Conservation (phyloP, 495 filamentous ascomycete species). For the Lineolata rhizophorae region DNA sequence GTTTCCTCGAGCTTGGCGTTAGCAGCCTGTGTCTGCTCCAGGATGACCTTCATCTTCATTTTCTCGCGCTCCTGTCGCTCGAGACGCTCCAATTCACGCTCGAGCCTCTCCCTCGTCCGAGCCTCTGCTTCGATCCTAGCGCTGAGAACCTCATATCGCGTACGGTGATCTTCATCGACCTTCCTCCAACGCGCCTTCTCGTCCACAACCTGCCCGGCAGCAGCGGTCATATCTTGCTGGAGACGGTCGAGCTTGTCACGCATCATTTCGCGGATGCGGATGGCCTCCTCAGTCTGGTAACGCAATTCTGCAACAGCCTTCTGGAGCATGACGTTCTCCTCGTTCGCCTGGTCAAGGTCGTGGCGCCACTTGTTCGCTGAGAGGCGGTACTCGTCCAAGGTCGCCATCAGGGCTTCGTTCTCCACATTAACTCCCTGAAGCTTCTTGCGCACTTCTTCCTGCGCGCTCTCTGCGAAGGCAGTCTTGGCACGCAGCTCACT, state of each 20-base stretch:
- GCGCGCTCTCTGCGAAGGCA: too few species aligned
- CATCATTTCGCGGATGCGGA: slow-evolving; percentile 54
- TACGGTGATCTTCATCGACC: slow-evolving; percentile 50
- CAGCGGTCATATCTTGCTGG: slow-evolving; percentile 62
- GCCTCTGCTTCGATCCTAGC: slow-evolving; percentile 58
- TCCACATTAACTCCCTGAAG: slow-evolving; percentile 40
- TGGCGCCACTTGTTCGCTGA: slow-evolving; percentile 31
- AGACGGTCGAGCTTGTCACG: slow-evolving; percentile 58
- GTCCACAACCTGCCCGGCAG: slow-evolving; percentile 51
- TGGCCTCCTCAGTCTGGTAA: slow-evolving; percentile 65
- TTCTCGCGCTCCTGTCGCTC: slow-evolving; percentile 55
- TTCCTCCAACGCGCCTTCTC: slow-evolving; percentile 57
- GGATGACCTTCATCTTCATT: slow-evolving; percentile 27
- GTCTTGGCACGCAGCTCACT: not conserved
- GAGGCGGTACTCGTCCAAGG: slow-evolving; percentile 37
- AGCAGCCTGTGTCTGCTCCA: slow-evolving; percentile 31
- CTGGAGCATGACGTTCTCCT: slow-evolving; percentile 29
- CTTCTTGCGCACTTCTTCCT: slow-evolving; percentile 32
- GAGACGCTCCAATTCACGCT: slow-evolving; percentile 53
- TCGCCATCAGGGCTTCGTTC: slow-evolving; percentile 33
- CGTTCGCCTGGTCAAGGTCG: slow-evolving; percentile 29
- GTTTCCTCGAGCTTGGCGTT: slow-evolving; percentile 39
- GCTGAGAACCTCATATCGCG: slow-evolving; percentile 57
- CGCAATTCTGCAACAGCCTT: slow-evolving; percentile 45
- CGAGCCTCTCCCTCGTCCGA: slow-evolving; percentile 53